These are phyloP conservation scores for Salvia hispanica DNA, from an alignment of 257 asterid genomes.

Conservation along the genomic window DNA sequence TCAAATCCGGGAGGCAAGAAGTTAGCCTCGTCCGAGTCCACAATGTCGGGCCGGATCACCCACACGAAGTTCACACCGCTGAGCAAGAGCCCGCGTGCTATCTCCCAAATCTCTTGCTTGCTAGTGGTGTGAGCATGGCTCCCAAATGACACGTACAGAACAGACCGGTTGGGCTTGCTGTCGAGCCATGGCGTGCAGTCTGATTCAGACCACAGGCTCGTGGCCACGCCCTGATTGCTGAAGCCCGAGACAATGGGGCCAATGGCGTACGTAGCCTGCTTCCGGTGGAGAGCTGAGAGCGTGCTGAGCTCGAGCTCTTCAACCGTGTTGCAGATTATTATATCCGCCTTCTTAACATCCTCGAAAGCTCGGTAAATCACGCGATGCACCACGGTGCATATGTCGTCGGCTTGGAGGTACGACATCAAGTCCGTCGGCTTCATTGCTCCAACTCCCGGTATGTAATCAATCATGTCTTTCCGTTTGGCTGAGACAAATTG, in stretches of 20 bases:
- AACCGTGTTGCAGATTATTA: constrained; percentile 70
- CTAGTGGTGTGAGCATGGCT: constrained; percentile 68
- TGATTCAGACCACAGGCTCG: constrained; percentile 72
- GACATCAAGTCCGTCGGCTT: constrained; percentile 66
- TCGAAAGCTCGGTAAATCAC: constrained; percentile 68
- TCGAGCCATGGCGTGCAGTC: constrained; percentile 74
- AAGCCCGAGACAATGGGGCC: constrained; percentile 69
- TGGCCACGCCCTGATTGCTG: constrained; percentile 43
- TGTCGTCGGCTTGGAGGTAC: constrained; percentile 58
- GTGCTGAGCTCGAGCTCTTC: constrained; percentile 62
- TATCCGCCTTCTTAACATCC: constrained; percentile 52
- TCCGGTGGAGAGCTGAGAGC: constrained; percentile 47
- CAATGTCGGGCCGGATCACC: constrained; percentile 74
- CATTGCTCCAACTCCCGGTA: constrained; percentile 66
- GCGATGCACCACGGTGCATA: constrained; percentile 54
- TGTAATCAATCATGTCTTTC: constrained; percentile 55
- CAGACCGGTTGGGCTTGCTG: constrained; percentile 54
- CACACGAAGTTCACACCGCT: constrained; percentile 62
- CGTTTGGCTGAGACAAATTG: constrained; percentile 43
- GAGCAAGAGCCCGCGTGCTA: constrained; percentile 56
- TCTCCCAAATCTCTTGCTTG: constrained; percentile 59
- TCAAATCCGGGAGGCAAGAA: constrained; percentile 49
- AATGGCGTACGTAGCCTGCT: constrained; percentile 57
- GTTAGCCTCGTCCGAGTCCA: constrained; percentile 49
- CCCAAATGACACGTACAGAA: constrained; percentile 72